Percentiles rank a stretch among this genome's conserved stretches.
Conservation (phyloP, 306 rosid genomes). For the Dicorynia guianensis region DNA sequence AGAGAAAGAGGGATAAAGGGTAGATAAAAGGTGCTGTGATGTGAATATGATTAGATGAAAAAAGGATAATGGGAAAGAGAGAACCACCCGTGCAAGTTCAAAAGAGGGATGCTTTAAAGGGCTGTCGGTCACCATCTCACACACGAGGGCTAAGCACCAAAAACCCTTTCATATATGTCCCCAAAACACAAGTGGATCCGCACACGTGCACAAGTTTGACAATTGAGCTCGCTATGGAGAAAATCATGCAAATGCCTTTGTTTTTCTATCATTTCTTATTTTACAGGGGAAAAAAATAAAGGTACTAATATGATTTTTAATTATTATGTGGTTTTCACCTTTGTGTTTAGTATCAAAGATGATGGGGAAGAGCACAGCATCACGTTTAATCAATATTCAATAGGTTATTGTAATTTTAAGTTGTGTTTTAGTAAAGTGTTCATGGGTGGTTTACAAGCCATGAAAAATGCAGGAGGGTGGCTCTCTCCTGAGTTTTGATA, state of each 20-base stretch:
- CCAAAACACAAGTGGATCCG: slow-evolving; percentile 17
- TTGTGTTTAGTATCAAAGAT: too few species aligned
- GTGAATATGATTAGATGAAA: slow-evolving; percentile 20
- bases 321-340: too few species aligned
- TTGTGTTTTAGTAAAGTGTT: too few species aligned
- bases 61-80: slow-evolving; percentile 26
- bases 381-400: too few species aligned
- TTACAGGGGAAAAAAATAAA: too few species aligned
- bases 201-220: slow-evolving; percentile 22
- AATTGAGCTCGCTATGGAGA: background rate
- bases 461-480: too few species aligned
- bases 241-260: background rate
- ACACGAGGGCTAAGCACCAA: slow-evolving; percentile 1
- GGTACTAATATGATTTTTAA: too few species aligned
- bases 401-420: too few species aligned
- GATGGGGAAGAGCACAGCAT: too few species aligned
- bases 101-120: background rate
- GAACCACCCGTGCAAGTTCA: slow-evolving; percentile 5
- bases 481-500: too few species aligned
- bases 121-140: slow-evolving; percentile 2
- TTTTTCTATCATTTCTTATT: too few species aligned
- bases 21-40: background rate
- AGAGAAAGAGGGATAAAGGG: background rate
- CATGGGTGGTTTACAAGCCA: too few species aligned
- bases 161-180: background rate